Percentiles rank a stretch among this genome's conserved stretches.
phyloP scores from a whole-genome alignment of 2,329 filamentous ascomycete genomes.

The Huntiella omanensis region DNA sequence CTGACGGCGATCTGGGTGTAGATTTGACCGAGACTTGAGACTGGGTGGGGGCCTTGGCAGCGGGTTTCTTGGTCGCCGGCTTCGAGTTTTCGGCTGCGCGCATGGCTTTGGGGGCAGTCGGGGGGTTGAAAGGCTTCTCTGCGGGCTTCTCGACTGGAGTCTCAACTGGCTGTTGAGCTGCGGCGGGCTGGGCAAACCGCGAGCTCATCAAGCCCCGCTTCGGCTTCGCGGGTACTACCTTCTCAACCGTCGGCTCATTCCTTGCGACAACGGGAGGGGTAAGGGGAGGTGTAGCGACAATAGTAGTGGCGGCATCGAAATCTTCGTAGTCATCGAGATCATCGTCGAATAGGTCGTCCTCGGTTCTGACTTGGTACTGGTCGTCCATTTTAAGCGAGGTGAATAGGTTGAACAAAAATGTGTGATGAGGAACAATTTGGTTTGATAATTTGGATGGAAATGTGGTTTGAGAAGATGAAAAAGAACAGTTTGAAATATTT shows the following conservation, averaged over 20 bases:
- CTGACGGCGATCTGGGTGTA: background rate
- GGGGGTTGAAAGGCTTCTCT: background rate
- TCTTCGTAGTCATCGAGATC: conserved; percentile 38
- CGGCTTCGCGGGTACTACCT: background rate
- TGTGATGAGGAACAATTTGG: too few species aligned
- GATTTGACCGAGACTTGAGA: background rate
- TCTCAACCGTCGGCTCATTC: conserved; percentile 6
- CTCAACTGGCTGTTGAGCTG: background rate
- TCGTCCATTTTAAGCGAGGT: conserved; percentile 29
- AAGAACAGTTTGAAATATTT: too few species aligned
- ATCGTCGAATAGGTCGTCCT: conserved; percentile 44
- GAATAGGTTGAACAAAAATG: too few species aligned
- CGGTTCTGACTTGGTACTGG: conserved; percentile 40
- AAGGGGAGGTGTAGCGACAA: conserved; percentile 9
- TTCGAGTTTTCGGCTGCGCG: too few species aligned
- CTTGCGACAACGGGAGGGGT: conserved; percentile 1
- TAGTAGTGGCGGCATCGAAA: conserved; percentile 14
- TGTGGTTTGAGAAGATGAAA: too few species aligned
- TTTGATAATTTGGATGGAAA: too few species aligned
- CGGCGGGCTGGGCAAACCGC: background rate
- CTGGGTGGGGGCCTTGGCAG: background rate
- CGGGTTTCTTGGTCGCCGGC: background rate
- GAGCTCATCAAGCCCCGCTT: too few species aligned
- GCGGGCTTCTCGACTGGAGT: background rate
- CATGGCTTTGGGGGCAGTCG: background rate